Evolutionary conservation across 345 rosid genomes (phyloP).

Genomic region (Gynandropsis gynandra): DNA sequence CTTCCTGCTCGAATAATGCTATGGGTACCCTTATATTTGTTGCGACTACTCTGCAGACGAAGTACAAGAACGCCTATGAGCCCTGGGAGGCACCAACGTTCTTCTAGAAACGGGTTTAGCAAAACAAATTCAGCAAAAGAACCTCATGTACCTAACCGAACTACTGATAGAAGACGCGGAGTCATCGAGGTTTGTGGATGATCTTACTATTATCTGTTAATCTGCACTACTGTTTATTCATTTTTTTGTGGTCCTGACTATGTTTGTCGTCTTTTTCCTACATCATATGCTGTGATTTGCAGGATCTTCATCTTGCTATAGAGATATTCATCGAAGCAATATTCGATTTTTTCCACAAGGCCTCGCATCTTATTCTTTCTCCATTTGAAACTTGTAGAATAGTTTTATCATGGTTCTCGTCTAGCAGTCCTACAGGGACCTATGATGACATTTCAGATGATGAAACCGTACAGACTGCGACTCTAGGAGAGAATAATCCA

Average conservation of each 20-base stretch:
- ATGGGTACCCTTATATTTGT: slow-evolving; percentile 38
- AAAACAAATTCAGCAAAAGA: slow-evolving; percentile 46
- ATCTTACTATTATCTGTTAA: not conserved
- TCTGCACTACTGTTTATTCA: not conserved
- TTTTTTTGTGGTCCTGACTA: slow-evolving; percentile 1
- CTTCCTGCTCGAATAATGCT: slow-evolving; percentile 55
- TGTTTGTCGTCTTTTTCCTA: not conserved
- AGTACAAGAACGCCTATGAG: slow-evolving; percentile 27
- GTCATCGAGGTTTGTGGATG: slow-evolving; percentile 73
- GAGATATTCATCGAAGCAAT: slow-evolving; percentile 79
- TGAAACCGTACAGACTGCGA: slow-evolving; percentile 40
- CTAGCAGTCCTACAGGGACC: slow-evolving; percentile 21
- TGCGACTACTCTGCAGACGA: slow-evolving; percentile 33
- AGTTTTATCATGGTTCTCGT: slow-evolving; percentile 44
- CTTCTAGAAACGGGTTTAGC: slow-evolving; percentile 31
- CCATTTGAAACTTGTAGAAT: slow-evolving; percentile 49
- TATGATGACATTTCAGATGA: slow-evolving; percentile 25
- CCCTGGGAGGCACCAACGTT: slow-evolving; percentile 36
- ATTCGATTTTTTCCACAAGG: slow-evolving; percentile 72
- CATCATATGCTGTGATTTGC: slow-evolving; percentile 19
- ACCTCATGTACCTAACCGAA: slow-evolving; percentile 56
- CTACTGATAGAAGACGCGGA: slow-evolving; percentile 92
- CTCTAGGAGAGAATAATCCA: slow-evolving; percentile 62
- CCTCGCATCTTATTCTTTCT: slow-evolving; percentile 64
- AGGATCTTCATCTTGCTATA: slow-evolving; percentile 93